A percentile compares a stretch with the other conserved stretches of the same genome.
Conservation (phyloP, 2,329 filamentous ascomycete species). For the Didymella keratinophila region DNA sequence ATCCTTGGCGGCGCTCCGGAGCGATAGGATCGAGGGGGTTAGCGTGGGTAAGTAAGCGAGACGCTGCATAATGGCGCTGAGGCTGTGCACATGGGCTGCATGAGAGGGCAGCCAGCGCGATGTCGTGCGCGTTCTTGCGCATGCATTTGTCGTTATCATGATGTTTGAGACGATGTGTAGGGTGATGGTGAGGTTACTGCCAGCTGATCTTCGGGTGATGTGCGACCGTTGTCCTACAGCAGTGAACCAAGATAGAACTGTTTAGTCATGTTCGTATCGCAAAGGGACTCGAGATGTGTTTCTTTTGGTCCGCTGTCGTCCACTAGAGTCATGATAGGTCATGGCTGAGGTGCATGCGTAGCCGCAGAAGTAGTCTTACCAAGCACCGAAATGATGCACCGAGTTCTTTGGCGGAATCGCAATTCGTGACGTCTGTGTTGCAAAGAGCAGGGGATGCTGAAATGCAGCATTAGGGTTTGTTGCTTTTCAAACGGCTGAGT, state of each 20-base stretch:
- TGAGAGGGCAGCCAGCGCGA: conserved; percentile 15
- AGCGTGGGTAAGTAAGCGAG: conserved; percentile 19
- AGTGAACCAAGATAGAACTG: conserved; percentile 1
- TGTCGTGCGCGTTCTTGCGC: conserved; percentile 15
- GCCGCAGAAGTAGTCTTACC: conserved; percentile 28
- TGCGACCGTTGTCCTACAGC: conserved; percentile 14
- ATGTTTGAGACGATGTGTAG: conserved; percentile 13
- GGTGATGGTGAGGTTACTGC: conserved; percentile 10
- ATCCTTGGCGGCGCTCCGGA: conserved; percentile 24
- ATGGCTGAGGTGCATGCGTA: conserved; percentile 29
- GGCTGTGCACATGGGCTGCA: conserved; percentile 42
- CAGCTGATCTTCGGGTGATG: conserved; percentile 19
- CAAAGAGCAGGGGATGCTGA: conserved; percentile 20
- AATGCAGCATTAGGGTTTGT: conserved; percentile 18
- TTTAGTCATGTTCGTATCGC: conserved; percentile 5
- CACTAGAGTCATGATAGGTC: conserved; percentile 22
- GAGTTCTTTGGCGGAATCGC: conserved; percentile 11
- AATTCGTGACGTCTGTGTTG: conserved; percentile 25
- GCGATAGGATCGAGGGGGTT: conserved; percentile 24
- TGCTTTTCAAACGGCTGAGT: conserved; percentile 26
- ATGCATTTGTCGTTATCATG: conserved; percentile 10
- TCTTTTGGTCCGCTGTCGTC: conserved; percentile 18
- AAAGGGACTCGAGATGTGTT: neutral
- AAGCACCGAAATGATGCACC: conserved; percentile 28
- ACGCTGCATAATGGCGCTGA: conserved; percentile 42